These are phyloP conservation scores for Amaranthus cruentus DNA, from an alignment of 148 eudicot genomes.

Conservation along the genomic window DNA sequence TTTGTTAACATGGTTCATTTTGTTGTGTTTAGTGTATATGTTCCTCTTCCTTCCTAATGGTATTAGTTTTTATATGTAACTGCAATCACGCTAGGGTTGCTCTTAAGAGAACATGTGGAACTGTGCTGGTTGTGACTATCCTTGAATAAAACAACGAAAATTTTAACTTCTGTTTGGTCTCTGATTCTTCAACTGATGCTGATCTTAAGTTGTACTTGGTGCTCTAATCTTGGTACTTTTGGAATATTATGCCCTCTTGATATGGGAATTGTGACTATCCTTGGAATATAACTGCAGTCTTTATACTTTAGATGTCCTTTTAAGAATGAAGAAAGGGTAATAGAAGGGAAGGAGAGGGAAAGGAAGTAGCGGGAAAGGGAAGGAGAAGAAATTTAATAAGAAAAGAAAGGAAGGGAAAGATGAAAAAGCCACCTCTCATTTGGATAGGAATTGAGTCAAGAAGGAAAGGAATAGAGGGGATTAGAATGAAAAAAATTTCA, in stretches of 20 bases:
- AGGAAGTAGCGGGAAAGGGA: no score
- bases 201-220: background rate
- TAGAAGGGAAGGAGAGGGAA: no score
- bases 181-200: background rate
- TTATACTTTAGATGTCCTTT: no score
- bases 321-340: no score
- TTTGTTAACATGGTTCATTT: background rate
- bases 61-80: background rate
- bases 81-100: background rate
- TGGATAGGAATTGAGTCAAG: no score
- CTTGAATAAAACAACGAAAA: background rate
- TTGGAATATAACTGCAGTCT: no score
- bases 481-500: no score
- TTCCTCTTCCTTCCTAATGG: background rate
- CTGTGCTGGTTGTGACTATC: constrained; percentile 1
- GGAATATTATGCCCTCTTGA: background rate
- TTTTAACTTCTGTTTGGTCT: background rate
- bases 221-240: constrained; percentile 1
- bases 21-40: background rate
- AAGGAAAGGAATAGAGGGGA: no score
- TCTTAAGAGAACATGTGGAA: constrained; percentile 1
- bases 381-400: no score
- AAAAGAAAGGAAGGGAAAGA: no score
- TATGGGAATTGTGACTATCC: background rate
- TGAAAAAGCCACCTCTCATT: no score